phyloP scores from a whole-genome alignment of 441 rosid genomes.

The Adansonia grandidieri region DNA sequence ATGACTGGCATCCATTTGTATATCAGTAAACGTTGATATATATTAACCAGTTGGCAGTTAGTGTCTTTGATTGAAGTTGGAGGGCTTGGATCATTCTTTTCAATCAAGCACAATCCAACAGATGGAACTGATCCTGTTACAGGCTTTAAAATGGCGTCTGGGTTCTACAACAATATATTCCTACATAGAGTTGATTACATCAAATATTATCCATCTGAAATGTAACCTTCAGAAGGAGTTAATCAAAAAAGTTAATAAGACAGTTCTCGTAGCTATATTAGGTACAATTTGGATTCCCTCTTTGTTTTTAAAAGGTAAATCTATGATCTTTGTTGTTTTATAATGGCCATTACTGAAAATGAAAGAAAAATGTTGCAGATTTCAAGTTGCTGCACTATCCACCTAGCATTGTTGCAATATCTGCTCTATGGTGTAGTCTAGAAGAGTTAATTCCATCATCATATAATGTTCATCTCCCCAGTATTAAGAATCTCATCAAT shows the following conservation, averaged over 20 bases:
- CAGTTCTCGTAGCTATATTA: constrained; percentile 47
- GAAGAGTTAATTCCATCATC: constrained; percentile 36
- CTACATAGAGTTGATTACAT: constrained; percentile 46
- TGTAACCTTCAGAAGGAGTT: constrained; percentile 31
- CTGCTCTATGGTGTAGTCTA: constrained; percentile 47
- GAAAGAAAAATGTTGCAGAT: constrained; percentile 39
- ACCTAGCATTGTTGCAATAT: constrained; percentile 55
- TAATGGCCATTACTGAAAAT: too few species aligned
- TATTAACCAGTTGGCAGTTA: neutral
- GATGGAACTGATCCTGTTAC: constrained; percentile 61
- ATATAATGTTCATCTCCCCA: constrained; percentile 22
- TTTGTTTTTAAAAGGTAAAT: neutral
- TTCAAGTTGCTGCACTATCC: constrained; percentile 44
- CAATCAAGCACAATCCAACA: constrained; percentile 49
- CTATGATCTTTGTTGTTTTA: neutral
- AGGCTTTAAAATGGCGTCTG: constrained; percentile 66
- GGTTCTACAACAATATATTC: constrained; percentile 56
- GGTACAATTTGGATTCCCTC: constrained; percentile 31
- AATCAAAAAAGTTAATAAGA: constrained; percentile 39
- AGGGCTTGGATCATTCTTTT: constrained; percentile 60
- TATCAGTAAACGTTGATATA: neutral
- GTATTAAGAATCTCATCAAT: constrained; percentile 36
- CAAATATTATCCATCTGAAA: constrained; percentile 23
- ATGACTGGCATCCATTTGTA: too few species aligned
- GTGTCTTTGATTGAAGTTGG: constrained; percentile 45